Percentiles rank a stretch among this genome's conserved stretches.
These are phyloP conservation scores for Magnolia sinica DNA, from an alignment of 164 flowering plant genomes.

Conservation along the genomic window DNA sequence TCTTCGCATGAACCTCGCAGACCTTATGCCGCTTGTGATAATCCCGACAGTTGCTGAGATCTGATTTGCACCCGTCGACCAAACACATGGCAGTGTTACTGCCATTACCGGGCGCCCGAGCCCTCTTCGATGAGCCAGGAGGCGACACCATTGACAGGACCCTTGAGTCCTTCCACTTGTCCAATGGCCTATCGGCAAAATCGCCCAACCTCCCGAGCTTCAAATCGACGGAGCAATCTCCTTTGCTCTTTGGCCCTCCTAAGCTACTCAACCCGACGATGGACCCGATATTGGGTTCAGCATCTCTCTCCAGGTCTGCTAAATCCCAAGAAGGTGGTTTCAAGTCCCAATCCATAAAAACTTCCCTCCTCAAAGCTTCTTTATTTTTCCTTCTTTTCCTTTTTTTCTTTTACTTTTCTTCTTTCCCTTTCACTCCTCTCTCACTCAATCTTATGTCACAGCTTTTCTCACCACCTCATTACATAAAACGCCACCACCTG, in stretches of 20 bases:
- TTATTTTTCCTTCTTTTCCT: background rate
- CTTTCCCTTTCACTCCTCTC: background rate
- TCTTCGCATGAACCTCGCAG: constrained; percentile 79
- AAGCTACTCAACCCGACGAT: constrained; percentile 31
- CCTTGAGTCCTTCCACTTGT: constrained; percentile 30
- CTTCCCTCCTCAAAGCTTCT: constrained; percentile 2
- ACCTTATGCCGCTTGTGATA: constrained; percentile 87
- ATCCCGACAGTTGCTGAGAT: constrained; percentile 74
- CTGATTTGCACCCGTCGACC: constrained; percentile 76
- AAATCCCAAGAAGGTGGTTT: constrained; percentile 53
- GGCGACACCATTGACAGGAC: constrained; percentile 22
- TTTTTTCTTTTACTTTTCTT: constrained; percentile 6
- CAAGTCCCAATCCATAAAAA: constrained; percentile 60
- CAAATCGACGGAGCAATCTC: constrained; percentile 59
- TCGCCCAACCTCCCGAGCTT: constrained; percentile 51
- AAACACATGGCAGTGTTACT: constrained; percentile 45
- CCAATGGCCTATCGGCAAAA: constrained; percentile 23
- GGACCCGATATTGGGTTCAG: constrained; percentile 21
- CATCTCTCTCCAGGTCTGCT: constrained; percentile 35
- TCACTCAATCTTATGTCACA: constrained; percentile 8
- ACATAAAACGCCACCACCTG: constrained; percentile 3
- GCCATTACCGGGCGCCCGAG: constrained; percentile 43
- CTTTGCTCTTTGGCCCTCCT: constrained; percentile 17
- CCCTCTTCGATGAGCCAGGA: constrained; percentile 54
- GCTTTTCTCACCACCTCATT: constrained; percentile 8